These are phyloP conservation scores for Lophiotrema nucula DNA, from an alignment of 495 filamentous ascomycete species.

Conservation along the genomic window DNA sequence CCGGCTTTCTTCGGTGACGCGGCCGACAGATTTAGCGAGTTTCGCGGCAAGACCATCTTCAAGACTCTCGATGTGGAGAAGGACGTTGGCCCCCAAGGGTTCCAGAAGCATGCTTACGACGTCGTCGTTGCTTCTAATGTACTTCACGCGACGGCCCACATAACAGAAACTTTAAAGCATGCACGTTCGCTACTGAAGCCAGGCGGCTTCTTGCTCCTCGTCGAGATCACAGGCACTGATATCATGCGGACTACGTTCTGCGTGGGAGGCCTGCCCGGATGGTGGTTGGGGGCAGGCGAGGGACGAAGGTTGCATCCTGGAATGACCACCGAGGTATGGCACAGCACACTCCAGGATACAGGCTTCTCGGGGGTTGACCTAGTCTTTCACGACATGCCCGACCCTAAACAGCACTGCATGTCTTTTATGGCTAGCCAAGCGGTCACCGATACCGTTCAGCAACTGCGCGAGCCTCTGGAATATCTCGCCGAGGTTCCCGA, in stretches of 20 bases:
- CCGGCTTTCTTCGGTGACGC: neutral
- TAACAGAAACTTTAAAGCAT: slow-evolving; percentile 2
- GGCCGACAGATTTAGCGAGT: neutral
- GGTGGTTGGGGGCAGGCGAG: slow-evolving; percentile 9
- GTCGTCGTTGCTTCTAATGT: neutral
- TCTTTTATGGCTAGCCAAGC: neutral
- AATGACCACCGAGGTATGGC: neutral
- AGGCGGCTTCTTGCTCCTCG: slow-evolving; percentile 2
- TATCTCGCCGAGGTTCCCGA: slow-evolving; percentile 52
- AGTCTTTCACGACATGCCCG: neutral
- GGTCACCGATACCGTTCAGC: slow-evolving; percentile 39
- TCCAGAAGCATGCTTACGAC: neutral
- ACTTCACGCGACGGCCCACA: slow-evolving; percentile 13
- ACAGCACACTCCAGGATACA: neutral
- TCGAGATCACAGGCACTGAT: slow-evolving; percentile 9
- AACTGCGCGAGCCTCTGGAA: slow-evolving; percentile 56
- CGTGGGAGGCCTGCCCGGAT: neutral
- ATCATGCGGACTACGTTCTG: neutral
- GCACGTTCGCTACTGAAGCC: slow-evolving; percentile 1
- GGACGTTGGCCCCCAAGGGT: neutral
- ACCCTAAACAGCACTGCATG: neutral
- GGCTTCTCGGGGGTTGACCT: slow-evolving; percentile 10
- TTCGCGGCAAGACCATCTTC: neutral
- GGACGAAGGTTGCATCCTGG: neutral
- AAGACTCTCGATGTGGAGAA: neutral